A percentile compares a stretch with the other conserved stretches of the same genome.
These are phyloP conservation scores for Trichophyton benhamiae DNA, from an alignment of 2,329 filamentous ascomycete species.

Conservation along the genomic window DNA sequence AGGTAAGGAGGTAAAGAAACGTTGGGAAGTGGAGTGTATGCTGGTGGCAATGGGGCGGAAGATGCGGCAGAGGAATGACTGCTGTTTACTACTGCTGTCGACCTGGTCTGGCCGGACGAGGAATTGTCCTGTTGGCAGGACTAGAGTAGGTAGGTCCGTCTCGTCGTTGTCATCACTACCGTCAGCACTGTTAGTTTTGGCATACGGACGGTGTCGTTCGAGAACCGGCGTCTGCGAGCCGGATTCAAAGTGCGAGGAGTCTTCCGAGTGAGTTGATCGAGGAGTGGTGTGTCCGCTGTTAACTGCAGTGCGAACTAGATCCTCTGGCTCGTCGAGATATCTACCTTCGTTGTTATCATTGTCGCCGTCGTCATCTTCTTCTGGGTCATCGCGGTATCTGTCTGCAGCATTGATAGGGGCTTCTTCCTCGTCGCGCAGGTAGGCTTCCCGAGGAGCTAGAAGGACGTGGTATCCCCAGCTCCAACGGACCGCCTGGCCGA, in stretches of 20 bases:
- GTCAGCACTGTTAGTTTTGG: conserved; percentile 20
- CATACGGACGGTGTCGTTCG: conserved; percentile 23
- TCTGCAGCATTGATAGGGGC: conserved; percentile 25
- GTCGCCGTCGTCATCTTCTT: no score
- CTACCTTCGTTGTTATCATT: conserved; percentile 20
- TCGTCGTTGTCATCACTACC: background rate
- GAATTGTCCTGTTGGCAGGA: conserved; percentile 18
- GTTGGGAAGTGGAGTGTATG: conserved; percentile 32
- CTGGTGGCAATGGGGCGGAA: background rate
- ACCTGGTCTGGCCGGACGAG: conserved; percentile 29
- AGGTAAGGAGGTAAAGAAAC: conserved; percentile 35
- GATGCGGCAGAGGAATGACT: background rate
- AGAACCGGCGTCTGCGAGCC: conserved; percentile 31
- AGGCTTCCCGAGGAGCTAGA: conserved; percentile 63
- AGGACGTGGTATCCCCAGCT: conserved; percentile 96
- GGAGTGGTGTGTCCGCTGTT: background rate
- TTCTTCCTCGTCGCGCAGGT: conserved; percentile 32
- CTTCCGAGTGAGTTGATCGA: background rate
- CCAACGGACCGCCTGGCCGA: conserved; percentile 91
- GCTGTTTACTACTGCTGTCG: conserved; percentile 23
- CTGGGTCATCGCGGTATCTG: conserved; percentile 27
- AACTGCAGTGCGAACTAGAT: background rate
- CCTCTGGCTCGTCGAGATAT: conserved; percentile 30
- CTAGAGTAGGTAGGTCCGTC: background rate
- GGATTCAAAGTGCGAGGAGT: conserved; percentile 21